Evolutionary conservation across 2,329 filamentous ascomycete species (phyloP).

Genomic region (Alternaria arborescens): DNA sequence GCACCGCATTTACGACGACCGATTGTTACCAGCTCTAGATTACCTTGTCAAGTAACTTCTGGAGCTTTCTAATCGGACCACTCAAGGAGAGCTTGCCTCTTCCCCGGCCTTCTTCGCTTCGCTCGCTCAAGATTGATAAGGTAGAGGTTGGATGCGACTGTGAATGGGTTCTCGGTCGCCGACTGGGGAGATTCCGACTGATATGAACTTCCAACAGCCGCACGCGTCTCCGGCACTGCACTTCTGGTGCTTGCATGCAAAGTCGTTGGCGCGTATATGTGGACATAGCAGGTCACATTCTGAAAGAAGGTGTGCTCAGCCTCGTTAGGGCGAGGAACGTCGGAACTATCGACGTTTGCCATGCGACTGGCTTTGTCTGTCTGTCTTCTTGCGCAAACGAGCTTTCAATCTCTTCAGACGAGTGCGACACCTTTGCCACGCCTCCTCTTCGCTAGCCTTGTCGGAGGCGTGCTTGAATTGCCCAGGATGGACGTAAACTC

Average conservation of each 20-base stretch:
- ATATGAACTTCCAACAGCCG: background rate
- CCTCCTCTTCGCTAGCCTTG: constrained; percentile 23
- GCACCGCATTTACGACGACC: background rate
- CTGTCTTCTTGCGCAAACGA: constrained; percentile 4
- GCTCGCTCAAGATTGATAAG: background rate
- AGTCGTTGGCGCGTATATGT: constrained; percentile 23
- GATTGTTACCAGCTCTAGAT: background rate
- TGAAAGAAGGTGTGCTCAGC: constrained; percentile 9
- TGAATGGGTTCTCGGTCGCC: background rate
- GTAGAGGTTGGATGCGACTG: background rate
- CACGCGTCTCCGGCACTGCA: background rate
- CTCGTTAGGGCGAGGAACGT: constrained; percentile 8
- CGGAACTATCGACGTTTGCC: constrained; percentile 16
- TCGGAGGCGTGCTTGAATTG: constrained; percentile 26
- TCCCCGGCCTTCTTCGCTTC: constrained; percentile 10
- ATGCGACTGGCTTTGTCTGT: constrained; percentile 5
- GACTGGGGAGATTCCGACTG: background rate
- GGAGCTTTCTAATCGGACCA: constrained; percentile 21
- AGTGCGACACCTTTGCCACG: constrained; percentile 32
- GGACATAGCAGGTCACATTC: constrained; percentile 19
- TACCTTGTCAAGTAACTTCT: constrained; percentile 7
- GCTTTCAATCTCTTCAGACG: constrained; percentile 22
- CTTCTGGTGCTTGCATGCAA: background rate
- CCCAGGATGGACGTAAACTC: constrained; percentile 36
- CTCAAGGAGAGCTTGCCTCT: constrained; percentile 13